phyloP scores from a whole-genome alignment of 352 stramenopile species.

The Phytophthora nicotianae region DNA sequence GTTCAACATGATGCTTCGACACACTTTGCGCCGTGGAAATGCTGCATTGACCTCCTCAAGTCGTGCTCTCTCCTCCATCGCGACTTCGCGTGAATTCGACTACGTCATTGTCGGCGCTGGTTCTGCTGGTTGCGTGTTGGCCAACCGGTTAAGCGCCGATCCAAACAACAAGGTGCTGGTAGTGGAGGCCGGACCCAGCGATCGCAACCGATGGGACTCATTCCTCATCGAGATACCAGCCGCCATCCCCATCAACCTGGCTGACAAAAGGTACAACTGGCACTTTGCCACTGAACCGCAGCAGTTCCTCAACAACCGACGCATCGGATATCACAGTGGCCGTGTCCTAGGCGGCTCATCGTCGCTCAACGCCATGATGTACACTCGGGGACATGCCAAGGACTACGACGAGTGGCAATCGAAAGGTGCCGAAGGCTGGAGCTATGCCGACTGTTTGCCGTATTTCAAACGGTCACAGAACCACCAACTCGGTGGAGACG shows the following conservation, averaged over 20 bases:
- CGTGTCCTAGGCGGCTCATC: constrained; percentile 87
- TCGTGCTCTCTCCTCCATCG: constrained; percentile 36
- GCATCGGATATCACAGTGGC: constrained; percentile 76
- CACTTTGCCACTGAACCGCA: constrained; percentile 83
- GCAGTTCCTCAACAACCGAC: constrained; percentile 76
- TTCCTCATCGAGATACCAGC: constrained; percentile 90
- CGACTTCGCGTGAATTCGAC: constrained; percentile 61
- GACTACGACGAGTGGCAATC: constrained; percentile 87
- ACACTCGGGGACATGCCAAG: constrained; percentile 82
- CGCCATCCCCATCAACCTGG: constrained; percentile 82
- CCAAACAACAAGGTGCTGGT: constrained; percentile 86
- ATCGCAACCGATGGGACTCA: constrained; percentile 82
- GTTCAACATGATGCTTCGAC: constrained; percentile 13
- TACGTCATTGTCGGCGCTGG: constrained; percentile 93
- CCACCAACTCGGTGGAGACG: constrained; percentile 67
- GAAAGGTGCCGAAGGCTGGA: constrained; percentile 73
- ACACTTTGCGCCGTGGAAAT: constrained; percentile 6
- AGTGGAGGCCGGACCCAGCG: constrained; percentile 87
- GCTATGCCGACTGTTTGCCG: constrained; percentile 81
- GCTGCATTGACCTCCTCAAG: background rate
- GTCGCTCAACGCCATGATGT: constrained; percentile 90
- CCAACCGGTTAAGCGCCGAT: constrained; percentile 86
- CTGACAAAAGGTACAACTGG: constrained; percentile 88
- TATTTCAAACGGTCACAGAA: constrained; percentile 87
- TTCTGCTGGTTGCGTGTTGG: constrained; percentile 89